Base-by-base conservation (phyloP, 257 asterid genomes). In the Scutellaria galericulata region DNA sequence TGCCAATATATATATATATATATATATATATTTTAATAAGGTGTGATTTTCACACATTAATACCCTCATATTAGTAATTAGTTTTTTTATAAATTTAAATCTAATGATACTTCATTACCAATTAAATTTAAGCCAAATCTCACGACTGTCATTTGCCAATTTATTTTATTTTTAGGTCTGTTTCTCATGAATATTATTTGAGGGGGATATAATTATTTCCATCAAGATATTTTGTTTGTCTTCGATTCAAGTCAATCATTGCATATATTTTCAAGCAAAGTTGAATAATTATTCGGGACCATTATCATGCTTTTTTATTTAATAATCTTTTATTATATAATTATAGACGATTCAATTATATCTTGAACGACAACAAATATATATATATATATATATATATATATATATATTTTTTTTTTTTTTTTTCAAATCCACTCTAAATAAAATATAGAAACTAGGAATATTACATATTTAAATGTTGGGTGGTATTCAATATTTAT, bases 201-300 rank as follows among this genome's bases (percentile, higher is more conserved):
- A 22, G 9, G 14, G 14, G 39, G 22, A 7, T 18, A 9, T 7
- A 8, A 2, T 55, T 55, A 11, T 9, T 55, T 20, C 22, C 11
- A 22, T 55, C 14, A 55, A 18, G 24, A 54, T 54, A 7, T 54
- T 3, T 54, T 22, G 3, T 54, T 20, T 54, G n/a, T 54, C 24
- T 11, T 22, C 57, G 37, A 31, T 31, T 14, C 7, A 3, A 14
- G 57, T 20, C 39, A 3, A 20, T 3, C 2, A 22, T 1, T 7
- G 3, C 3, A 20, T 0, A 18, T 11, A 18, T 11, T 7, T 20
- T 20, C 60, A 54, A 20, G 15, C 40, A 56, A 45, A 22, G 8
- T 58, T 61, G 52, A 62, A 62, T 41, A 4, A 40, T 15, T 15
- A 60, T 63, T 56, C 22, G 39, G 22, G 57, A 64, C 22, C 55